Conservation (phyloP, 2,329 filamentous ascomycete species). For the Delphinella strobiligena region DNA sequence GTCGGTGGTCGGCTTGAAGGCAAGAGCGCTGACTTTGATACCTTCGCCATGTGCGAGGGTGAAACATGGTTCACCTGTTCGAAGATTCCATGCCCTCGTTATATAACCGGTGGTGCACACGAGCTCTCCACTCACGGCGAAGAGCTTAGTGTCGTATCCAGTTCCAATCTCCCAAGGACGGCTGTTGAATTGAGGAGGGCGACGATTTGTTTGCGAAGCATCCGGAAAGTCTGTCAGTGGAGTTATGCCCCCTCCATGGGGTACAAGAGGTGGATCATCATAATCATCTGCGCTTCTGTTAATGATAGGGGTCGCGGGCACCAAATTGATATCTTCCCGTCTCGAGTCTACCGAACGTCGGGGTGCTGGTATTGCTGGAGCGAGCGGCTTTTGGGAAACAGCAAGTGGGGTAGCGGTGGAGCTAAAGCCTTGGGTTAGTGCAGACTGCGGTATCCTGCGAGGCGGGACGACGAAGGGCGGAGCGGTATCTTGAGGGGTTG, state of each 20-base stretch:
- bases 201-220: constrained; percentile 68
- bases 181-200: constrained; percentile 62
- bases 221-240: constrained; percentile 58
- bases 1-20: constrained; percentile 71
- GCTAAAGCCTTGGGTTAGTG: constrained; percentile 18
- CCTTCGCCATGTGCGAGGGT: constrained; percentile 76
- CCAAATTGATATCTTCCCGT: constrained; percentile 5
- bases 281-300: constrained; percentile 23
- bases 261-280: constrained; percentile 8
- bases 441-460: constrained; percentile 12
- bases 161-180: constrained; percentile 66
- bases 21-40: constrained; percentile 65
- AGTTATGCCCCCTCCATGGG: constrained; percentile 5
- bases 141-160: constrained; percentile 74
- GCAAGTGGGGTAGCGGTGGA: constrained; percentile 6
- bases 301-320: constrained; percentile 14
- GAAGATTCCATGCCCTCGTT: constrained; percentile 78
- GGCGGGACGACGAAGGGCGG: constrained; percentile 2
- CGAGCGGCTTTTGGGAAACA: constrained; percentile 8
- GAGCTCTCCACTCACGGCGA: constrained; percentile 79
- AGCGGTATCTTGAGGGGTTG: constrained; percentile 1
- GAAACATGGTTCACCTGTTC: constrained; percentile 70
- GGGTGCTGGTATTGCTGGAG: constrained; percentile 23
- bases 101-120: constrained; percentile 78
- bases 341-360: constrained; percentile 13